Percentiles rank a stretch among this genome's conserved stretches.
phyloP scores from a whole-genome alignment of 768 basidiomycete genomes.

The Boletellus emodensis region DNA sequence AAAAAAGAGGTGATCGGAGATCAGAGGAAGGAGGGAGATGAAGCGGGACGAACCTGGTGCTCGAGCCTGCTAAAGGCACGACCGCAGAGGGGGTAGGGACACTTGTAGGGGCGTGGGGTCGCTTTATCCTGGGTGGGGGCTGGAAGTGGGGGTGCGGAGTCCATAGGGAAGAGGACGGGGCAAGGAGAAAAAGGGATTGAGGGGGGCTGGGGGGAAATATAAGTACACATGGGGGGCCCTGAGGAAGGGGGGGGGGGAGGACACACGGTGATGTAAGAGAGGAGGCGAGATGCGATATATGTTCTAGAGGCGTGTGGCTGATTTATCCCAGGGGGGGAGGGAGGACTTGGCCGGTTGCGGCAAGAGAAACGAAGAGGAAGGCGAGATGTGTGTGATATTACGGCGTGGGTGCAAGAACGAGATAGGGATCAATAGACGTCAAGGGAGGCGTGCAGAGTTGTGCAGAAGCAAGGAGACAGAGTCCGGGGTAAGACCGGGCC shows the following conservation, averaged over 20 bases:
- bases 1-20: constrained; percentile 8
- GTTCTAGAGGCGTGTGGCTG: no score
- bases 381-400: no score
- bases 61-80: constrained; percentile 96
- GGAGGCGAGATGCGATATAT: neutral
- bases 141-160: constrained; percentile 6
- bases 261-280: constrained; percentile 22
- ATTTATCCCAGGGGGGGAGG: no score
- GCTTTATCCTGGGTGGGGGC: constrained; percentile 34
- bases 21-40: constrained; percentile 11
- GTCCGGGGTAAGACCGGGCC: no score
- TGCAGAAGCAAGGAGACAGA: no score
- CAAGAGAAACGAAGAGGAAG: no score
- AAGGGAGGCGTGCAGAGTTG: no score
- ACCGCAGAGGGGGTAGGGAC: constrained; percentile 86
- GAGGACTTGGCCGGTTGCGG: no score
- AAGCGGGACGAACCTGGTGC: constrained; percentile 68
- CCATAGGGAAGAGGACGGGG: constrained; percentile 22
- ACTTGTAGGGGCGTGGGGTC: constrained; percentile 85
- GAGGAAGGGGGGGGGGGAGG: constrained; percentile 9
- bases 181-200: constrained; percentile 11
- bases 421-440: no score
- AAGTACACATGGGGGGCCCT: constrained; percentile 27
- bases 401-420: no score
- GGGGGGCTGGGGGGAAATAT: constrained; percentile 24